Conservation (phyloP, 306 rosid species). For the Vigna reflexopilosa region DNA sequence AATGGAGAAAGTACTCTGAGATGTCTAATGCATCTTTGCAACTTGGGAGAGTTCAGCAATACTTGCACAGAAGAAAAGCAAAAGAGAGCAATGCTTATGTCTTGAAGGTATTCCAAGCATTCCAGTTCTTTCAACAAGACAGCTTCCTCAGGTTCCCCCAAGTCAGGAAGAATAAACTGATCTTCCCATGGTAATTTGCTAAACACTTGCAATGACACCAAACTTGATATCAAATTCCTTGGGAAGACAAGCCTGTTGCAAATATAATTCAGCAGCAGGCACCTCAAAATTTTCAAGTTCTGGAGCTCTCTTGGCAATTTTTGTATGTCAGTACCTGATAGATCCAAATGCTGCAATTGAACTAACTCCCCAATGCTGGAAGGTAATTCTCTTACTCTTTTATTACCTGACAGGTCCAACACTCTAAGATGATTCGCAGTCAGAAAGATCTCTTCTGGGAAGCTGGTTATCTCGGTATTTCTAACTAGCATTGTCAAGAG, state of each 20-base stretch:
- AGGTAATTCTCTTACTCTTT: background rate
- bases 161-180: background rate
- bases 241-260: background rate
- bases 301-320: background rate
- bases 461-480: background rate
- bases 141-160: background rate
- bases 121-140: background rate
- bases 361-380: background rate
- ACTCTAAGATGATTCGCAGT: background rate
- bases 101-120: conserved; percentile 3
- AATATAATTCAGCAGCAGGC: background rate
- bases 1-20: background rate
- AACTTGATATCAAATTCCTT: background rate
- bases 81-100: background rate
- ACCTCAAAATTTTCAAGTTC: conserved; percentile 3
- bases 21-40: background rate
- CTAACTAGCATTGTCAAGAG: background rate
- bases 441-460: background rate
- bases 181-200: conserved; percentile 9
- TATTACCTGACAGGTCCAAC: background rate
- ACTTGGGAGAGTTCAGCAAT: background rate
- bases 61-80: background rate
- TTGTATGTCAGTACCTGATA: background rate
- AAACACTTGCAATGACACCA: conserved; percentile 15
- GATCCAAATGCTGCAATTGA: background rate